Conservation (phyloP, 441 rosid species). For the Geranium incanum region DNA sequence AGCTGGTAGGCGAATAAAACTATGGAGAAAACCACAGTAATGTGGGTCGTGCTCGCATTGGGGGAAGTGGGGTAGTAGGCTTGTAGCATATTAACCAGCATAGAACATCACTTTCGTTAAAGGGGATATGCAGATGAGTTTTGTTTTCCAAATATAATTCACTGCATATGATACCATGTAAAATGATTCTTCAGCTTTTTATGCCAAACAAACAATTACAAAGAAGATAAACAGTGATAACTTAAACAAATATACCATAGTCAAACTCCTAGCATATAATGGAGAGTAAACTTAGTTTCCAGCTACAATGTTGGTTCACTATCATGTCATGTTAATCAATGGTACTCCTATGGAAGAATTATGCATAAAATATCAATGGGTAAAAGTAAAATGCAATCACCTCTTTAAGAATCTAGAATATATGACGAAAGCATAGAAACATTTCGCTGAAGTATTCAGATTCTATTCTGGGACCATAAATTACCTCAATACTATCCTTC, state of each 20-base stretch:
- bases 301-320: background rate
- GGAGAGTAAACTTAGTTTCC: background rate
- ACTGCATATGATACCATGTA: background rate
- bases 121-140: background rate
- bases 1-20: background rate
- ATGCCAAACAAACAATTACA: background rate
- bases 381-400: background rate
- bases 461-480: constrained; percentile 14
- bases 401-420: background rate
- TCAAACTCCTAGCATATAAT: background rate
- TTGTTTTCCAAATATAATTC: background rate
- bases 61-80: background rate
- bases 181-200: background rate
- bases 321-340: background rate
- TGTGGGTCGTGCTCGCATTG: background rate
- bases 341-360: background rate
- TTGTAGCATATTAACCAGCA: background rate
- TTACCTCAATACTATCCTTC: constrained; percentile 79
- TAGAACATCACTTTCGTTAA: background rate
- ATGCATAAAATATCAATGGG: background rate
- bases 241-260: background rate
- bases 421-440: background rate
- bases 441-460: background rate
- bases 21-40: background rate
- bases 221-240: background rate